A percentile compares a stretch with the other conserved stretches of the same genome.
phyloP scores from a whole-genome alignment of 2,329 filamentous ascomycete genomes.

The Neofusicoccum parvum region DNA sequence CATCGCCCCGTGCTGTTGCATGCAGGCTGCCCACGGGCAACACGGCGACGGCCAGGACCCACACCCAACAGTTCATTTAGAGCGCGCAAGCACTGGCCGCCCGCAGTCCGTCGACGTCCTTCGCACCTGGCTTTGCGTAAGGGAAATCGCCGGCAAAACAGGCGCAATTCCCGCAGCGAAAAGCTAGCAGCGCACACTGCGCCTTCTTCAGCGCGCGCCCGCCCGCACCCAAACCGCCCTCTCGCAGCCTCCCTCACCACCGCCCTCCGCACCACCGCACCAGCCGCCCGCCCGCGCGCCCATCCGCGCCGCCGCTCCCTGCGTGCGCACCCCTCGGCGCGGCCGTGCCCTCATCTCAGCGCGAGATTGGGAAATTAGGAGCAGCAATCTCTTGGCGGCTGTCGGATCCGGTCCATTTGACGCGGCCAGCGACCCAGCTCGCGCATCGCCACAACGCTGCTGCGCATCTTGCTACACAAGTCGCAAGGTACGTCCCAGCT shows the following conservation, averaged over 20 bases:
- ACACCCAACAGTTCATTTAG: constrained; percentile 13
- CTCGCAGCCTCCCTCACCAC: neutral
- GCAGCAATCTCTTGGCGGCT: constrained; percentile 1
- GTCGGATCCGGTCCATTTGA: constrained; percentile 18
- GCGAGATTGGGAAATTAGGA: neutral
- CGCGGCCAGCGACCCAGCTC: constrained; percentile 25
- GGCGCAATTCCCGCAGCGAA: constrained; percentile 19
- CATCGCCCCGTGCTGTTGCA: constrained; percentile 10
- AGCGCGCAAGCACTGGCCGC: constrained; percentile 8
- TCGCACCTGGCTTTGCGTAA: neutral
- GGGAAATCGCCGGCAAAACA: constrained; percentile 15
- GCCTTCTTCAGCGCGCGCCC: constrained; percentile 8
- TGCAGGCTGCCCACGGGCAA: constrained; percentile 1
- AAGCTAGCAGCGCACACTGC: constrained; percentile 15
- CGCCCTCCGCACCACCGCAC: neutral
- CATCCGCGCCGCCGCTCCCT: constrained; percentile 14
- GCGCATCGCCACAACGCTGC: constrained; percentile 36
- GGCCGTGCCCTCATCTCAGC: neutral
- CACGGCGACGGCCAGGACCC: neutral
- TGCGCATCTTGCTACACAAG: constrained; percentile 35
- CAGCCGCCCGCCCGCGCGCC: constrained; percentile 16
- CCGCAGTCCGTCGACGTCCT: neutral
- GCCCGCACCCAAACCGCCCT: neutral
- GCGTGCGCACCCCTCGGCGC: neutral
- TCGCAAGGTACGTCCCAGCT: constrained; percentile 32